Evolutionary conservation across 352 stramenopile species (phyloP), one percentile per base, ranked within the genome.

Genomic region (Phytophthora pini): DNA sequence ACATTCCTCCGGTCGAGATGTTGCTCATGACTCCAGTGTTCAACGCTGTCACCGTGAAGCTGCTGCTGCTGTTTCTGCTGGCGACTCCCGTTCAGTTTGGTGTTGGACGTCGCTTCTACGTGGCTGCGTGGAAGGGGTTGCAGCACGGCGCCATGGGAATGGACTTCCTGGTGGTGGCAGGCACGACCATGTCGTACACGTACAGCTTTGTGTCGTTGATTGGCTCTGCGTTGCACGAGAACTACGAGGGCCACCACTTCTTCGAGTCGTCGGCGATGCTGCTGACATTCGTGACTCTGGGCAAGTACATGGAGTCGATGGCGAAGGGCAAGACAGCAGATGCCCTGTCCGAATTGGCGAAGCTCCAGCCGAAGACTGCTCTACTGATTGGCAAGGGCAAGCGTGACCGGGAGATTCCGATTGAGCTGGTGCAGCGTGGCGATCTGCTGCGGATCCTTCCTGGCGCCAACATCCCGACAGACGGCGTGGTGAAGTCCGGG

Each of bases 221-320:
- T 26, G 76, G 83, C 10, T 89, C 82, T 29, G 74, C 69, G 0
- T 24, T 94, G 38, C 77, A 82, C 29, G 56, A 74, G 20, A 62
- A 89, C 17, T 94, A 92, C 58, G 62, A 88, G 15, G 85, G 84
- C 12, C 88, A 94, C 68, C 82, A 95, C 63, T 96, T 97, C 59
- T 97, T 97, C 43, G 85, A 96, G 61, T 94, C 87, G 10, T 94
- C 86, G 1, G 80, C 88, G 20, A 93, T 96, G 87, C 46, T 97
- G 20, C 56, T 97, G 47, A 93, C 88, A 56, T 96, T 97, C 49
- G 82, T 97, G 47, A 92, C 84, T 12, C 65, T 96, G 2, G 89
- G 89, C 48, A 96, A 96, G 70, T 95, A 93, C 75, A 88, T 97
- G 79, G 89, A 97, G 64, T 92, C 89, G 32, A 71, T 93, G 49